These are phyloP conservation scores for Epithele typhae DNA, from an alignment of 768 basidiomycete species.

Conservation along the genomic window DNA sequence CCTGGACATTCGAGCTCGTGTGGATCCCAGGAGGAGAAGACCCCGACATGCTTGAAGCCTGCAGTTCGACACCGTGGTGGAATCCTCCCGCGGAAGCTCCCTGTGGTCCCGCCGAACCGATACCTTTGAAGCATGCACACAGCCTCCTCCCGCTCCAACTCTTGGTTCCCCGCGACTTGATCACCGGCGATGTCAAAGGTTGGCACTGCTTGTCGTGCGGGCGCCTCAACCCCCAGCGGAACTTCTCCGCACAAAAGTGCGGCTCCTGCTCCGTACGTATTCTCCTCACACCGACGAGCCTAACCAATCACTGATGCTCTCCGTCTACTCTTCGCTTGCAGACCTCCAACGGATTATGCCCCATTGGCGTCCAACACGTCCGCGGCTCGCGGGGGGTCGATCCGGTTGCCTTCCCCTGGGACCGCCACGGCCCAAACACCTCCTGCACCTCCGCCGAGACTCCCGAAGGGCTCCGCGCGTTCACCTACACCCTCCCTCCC, in stretches of 20 bases:
- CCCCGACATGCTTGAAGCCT: background rate
- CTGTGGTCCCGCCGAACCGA: background rate
- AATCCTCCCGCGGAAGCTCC: background rate
- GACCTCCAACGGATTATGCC: constrained; percentile 6
- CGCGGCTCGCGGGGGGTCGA: constrained; percentile 6
- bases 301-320: background rate
- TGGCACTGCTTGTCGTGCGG: constrained; percentile 14
- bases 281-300: background rate
- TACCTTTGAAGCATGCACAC: background rate
- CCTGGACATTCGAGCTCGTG: constrained; percentile 6
- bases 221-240: constrained; percentile 10
- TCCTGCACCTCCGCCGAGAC: background rate
- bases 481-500: constrained; percentile 2
- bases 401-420: constrained; percentile 10
- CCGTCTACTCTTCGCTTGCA: no score
- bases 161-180: background rate
- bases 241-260: constrained; percentile 13
- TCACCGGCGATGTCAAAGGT: constrained; percentile 7
- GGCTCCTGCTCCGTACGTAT: constrained; percentile 5
- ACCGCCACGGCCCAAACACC: constrained; percentile 4
- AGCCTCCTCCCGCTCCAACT: constrained; percentile 8
- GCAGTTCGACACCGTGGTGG: constrained; percentile 2
- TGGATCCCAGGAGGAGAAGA: constrained; percentile 8
- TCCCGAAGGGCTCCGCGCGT: constrained; percentile 1
- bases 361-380: constrained; percentile 9